Base-by-base conservation (phyloP, 1,284 basidiomycete species). In the Fomes fomentarius region DNA sequence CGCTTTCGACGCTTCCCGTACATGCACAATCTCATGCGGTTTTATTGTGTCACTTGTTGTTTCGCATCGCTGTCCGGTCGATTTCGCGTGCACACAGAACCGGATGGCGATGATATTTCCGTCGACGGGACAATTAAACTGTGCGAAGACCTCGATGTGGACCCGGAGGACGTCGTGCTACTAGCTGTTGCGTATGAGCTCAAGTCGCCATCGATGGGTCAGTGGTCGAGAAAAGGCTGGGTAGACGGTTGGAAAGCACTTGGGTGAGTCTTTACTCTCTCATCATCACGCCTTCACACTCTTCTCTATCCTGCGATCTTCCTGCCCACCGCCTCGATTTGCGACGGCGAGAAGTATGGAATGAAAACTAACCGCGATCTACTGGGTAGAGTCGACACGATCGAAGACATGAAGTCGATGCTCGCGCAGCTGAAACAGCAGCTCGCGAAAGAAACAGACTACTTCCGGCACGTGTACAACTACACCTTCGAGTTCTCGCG, bases 401-500 rank as follows among this genome's bases (percentile, higher is more conserved):
- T 94, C 58, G 71, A 79, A 2, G 76, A 72, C 9, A 93, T 96
- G 85, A 83, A 83, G 65, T 64, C 69, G 2, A 71, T 82, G 15
- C 74, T 96, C 14, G 69, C 76, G 1, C 75, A 72, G 28, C 73
- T 96, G 52, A 79, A 87, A 37, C 72, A 77, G 45, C 83, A 84
- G 65, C 83, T 96, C 37, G 80, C 78, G 22, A 75, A 79, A 7
- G 87, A 96, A 65, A 76, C 85, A 0, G 76, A 71, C 0, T 94
- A 94, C 72, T 98, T 96, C 75, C 83, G 83, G 59, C 84, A 86
- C 60, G 93, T 98, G 10, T 99, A 98, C 75, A 83, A 83, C 62
- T 90, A 89, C 71, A 91, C 93, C 0, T 99, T 98, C 67, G 84
- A 89, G 57, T 93, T 98, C 71, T 91, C 87, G 24, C 85, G 89